These are phyloP conservation scores for Blastobotrys proliferans DNA, from an alignment of 1,139 yeast genomes.

Conservation along the genomic window DNA sequence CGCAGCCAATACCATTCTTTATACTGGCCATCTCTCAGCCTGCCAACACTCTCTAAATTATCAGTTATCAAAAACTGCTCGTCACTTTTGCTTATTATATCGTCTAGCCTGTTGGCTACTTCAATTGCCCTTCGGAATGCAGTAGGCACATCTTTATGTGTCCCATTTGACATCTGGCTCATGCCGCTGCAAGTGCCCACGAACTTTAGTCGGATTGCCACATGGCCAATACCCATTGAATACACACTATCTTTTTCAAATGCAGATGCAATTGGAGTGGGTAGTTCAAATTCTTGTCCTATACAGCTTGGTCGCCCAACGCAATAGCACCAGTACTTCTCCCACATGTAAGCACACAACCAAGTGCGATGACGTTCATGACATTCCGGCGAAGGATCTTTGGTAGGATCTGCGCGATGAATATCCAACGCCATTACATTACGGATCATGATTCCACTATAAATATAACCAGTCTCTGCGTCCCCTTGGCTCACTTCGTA, in stretches of 20 bases:
- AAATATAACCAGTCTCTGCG: slow-evolving; percentile 17
- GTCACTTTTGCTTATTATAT: not conserved
- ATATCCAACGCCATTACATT: slow-evolving; percentile 19
- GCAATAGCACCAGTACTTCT: slow-evolving; percentile 19
- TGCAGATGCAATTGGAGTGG: slow-evolving; percentile 12
- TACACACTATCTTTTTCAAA: slow-evolving; percentile 7
- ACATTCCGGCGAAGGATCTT: slow-evolving; percentile 11
- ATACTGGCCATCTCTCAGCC: slow-evolving; percentile 11
- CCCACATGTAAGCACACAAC: slow-evolving; percentile 19
- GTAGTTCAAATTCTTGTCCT: slow-evolving; percentile 11
- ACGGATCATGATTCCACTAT: slow-evolving; percentile 18
- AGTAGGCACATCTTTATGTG: slow-evolving; percentile 1
- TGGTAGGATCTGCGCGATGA: slow-evolving; percentile 18
- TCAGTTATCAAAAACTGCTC: slow-evolving; percentile 6
- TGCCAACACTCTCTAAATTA: slow-evolving; percentile 1
- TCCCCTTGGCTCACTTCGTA: slow-evolving; percentile 20
- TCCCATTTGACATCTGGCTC: slow-evolving; percentile 1
- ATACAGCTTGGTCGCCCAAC: slow-evolving; percentile 17
- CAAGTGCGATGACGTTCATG: slow-evolving; percentile 21
- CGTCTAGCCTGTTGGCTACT: slow-evolving; percentile 4
- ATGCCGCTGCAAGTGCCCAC: slow-evolving; percentile 2
- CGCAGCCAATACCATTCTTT: slow-evolving; percentile 17
- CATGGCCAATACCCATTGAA: slow-evolving; percentile 12
- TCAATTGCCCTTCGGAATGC: slow-evolving; percentile 2
- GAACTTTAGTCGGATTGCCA: slow-evolving; percentile 2